Base-by-base conservation (phyloP, 176 grass and related monocot species). In the Musa beccarii region DNA sequence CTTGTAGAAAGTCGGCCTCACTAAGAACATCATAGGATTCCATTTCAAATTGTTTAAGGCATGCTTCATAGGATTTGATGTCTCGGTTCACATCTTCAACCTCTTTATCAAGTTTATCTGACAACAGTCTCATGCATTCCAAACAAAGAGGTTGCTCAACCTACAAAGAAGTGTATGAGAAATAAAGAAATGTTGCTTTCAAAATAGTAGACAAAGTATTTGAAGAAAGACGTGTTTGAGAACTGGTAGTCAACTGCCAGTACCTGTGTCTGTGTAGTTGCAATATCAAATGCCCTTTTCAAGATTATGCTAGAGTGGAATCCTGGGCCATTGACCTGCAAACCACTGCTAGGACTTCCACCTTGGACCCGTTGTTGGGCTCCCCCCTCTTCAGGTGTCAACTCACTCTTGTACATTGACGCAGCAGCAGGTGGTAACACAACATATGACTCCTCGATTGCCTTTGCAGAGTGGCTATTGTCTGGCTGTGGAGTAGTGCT, bases 121-220 rank as follows among this genome's bases (percentile, higher is more conserved):
- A 99, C 67, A 99, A 82, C 69, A 99, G 70, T 71, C 89, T 74
- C 91, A 95, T 99, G 75, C 96, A 99, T 24, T 99, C 96, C 80
- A 99, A 80, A 70, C 96, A 99, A 63, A 95, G 91, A 61, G 96
- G 91, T 69, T 95, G 96, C 64, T 99, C 96, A 84, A 99, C 87
- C 96, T 99, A 84, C 63, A 20, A 88, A 15, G 78, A 20, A 23
- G 25, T 57, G 16, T 7, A 70, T 11, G 7, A 22, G 20, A 43
- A 57, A 78, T 15, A 59, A 34, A 25, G 28, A 43, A 13, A 59
- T 14, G 49, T 26, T 17, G 1, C 15, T 16, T 34, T 28, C 4
- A 73, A 22, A 53, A 56, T 0, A 69, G 55, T 59, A 15, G 55
- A 59, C 11, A 59, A 15, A 12, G 17, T 59, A 59, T 3, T 17